Conservation (phyloP, 352 stramenopile genomes). For the Phytophthora aleatoria region DNA sequence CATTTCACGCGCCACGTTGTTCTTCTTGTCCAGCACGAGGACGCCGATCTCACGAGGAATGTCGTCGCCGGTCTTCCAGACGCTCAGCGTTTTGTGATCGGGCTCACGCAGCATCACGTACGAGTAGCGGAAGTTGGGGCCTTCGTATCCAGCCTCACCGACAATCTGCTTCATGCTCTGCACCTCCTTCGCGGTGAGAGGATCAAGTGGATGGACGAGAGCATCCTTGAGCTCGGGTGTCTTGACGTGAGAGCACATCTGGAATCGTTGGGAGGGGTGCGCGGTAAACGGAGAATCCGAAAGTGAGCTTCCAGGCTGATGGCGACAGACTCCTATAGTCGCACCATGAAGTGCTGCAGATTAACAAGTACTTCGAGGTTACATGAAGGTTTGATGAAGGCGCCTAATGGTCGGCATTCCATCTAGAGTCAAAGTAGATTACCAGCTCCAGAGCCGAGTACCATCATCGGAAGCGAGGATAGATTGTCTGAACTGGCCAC, state of each 20-base stretch:
- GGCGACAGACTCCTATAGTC: background rate
- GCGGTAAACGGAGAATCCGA: conserved; percentile 9
- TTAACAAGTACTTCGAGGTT: background rate
- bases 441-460: conserved; percentile 5
- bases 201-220: conserved; percentile 43
- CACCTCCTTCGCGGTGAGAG: conserved; percentile 42
- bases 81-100: conserved; percentile 36
- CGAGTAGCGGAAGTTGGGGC: conserved; percentile 40
- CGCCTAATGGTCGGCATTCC: background rate
- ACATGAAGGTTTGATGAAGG: conserved; percentile 11
- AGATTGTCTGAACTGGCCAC: background rate
- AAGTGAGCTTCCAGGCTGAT: conserved; percentile 9
- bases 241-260: conserved; percentile 28
- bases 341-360: conserved; percentile 5
- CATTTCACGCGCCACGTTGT: conserved; percentile 33
- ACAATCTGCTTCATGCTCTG: conserved; percentile 41
- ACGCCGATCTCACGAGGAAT: conserved; percentile 44
- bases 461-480: conserved; percentile 5
- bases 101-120: conserved; percentile 55
- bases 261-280: background rate
- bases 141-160: conserved; percentile 31
- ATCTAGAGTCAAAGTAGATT: conserved; percentile 3
- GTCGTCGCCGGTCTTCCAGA: conserved; percentile 32
- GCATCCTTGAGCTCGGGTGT: conserved; percentile 13
- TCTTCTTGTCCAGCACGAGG: conserved; percentile 34